These are phyloP conservation scores for Botryotinia narcissicola DNA, from an alignment of 2,329 filamentous ascomycete species.

Conservation along the genomic window DNA sequence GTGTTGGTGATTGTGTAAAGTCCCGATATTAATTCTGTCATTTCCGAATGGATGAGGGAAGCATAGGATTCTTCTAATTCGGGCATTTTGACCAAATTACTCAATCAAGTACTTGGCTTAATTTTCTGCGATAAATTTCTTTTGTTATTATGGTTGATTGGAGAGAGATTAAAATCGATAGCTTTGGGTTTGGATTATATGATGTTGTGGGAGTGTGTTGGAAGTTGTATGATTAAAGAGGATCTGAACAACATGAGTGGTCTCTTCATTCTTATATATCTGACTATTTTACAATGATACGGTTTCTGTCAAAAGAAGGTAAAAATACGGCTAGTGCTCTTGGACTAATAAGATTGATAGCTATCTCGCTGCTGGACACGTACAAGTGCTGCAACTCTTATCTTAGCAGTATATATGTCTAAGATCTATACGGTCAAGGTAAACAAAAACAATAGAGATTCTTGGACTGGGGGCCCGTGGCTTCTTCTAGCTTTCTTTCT, in stretches of 20 bases:
- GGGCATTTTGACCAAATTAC: background rate
- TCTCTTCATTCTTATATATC: background rate
- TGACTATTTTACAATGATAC: background rate
- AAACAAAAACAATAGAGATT: background rate
- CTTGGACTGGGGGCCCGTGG: accelerated
- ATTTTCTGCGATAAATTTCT: background rate
- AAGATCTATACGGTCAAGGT: background rate
- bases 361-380: background rate
- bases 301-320: background rate
- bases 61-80: background rate
- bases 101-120: background rate
- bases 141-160: background rate
- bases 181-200: accelerated
- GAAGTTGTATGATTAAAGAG: background rate
- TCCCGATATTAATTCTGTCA: background rate
- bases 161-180: background rate
- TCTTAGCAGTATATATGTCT: background rate
- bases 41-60: background rate
- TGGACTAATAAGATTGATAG: background rate
- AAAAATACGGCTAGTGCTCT: background rate
- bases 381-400: background rate
- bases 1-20: background rate
- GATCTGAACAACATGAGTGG: accelerated
- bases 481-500: background rate
- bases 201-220: background rate